Evolutionary conservation across 345 rosid genomes (phyloP), one percentile per base, ranked within the genome.

Genomic region (Populus euphratica): DNA sequence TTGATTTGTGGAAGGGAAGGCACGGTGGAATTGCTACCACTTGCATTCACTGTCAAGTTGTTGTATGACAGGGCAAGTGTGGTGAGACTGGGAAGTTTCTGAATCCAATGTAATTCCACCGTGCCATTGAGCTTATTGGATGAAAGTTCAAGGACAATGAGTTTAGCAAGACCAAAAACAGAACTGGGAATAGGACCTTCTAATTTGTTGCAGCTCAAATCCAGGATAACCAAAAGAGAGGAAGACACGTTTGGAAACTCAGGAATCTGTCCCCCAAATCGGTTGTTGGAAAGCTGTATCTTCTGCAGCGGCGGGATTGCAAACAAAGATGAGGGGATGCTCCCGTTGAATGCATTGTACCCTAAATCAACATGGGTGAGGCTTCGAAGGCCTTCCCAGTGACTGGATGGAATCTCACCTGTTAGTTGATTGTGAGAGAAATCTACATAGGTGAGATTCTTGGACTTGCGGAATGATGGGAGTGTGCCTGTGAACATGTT

Each of bases 71-170:
- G 90, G 23, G 14, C 78, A 41, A 76, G 44, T 4, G n/a, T 10
- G 4, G 72, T 68, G 65, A 86, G 88, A 67, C 80, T 81, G 27
- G 0, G 1, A 70, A 86, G 84, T 31, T 23, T 61, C 14, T 18
- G 74, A 78, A 87, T 14, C 47, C 2, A 8, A 63, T 73, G 72
- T 12, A 91, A 67, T 0, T 64, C 54, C 14, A 86, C 27, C 0
- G 86, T 47, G 50, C 89, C 90, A 31, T 49, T 81, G 78, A 89
- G 84, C 18, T 83, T 91, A 83, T 91, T 89, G 77, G 25, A 87
- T 50, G 87, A 81, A 70, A 87, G 88, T 9, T 14, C 0, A 18
- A 88, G 87, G 20, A 70, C 7, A 2, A 25, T 76, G 1, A 87
- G 89, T 5, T 69, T 69, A 23, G 0, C 63, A n/a, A 88, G 70